Evolutionary conservation across 129 eudicot species (phyloP), one percentile per base, ranked within the genome.

Genomic region (Calendula officinalis): DNA sequence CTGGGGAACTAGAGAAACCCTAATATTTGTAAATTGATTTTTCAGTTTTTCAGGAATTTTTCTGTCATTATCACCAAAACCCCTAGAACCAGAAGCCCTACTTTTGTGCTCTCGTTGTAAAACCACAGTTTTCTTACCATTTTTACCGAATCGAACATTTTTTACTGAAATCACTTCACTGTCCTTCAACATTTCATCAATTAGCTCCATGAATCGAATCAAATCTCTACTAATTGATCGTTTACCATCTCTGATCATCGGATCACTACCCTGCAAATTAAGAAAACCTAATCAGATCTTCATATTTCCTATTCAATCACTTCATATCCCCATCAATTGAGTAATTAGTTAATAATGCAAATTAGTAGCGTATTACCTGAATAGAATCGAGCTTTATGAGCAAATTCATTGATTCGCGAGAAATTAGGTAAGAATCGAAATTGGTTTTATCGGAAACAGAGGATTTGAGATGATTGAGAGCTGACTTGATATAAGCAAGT

Each of bases 201-300:
- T 54, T 22, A 78, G 54, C 59, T 88, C 89, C 83, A 91, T 52
- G 43, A 91, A 85, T 27, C 81, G 77, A 68, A 55, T 62, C 62
- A 91, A 68, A 22, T 91, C 96, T 59, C 81, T 72, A 56, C 66
- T 79, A 38, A 91, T 56, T 1, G 89, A 83, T 48, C 70, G 77
- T 75, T 85, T 91, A 51, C 96, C 94, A 48, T 88, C 90, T 78
- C 95, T 81, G 52, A 88, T 83, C 96, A 91, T 85, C 38, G 90
- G 86, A 81, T 91, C 96, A 73, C 68, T 78, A 43, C 96, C 90
- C 98, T 88, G 79, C 68, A 76, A 68, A 54, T 6, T 3, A 74
- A 33, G 30, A 76, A 70, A 50, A 56, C 65, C 52, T 66, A 44
- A 62, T 40, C 41, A 74, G 46, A 58, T 68, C 57, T 12, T 11